A percentile compares a stretch with the other conserved stretches of the same genome.
phyloP scores from a whole-genome alignment of 1,284 basidiomycete genomes.

The Cryptococcus depauperatus region DNA sequence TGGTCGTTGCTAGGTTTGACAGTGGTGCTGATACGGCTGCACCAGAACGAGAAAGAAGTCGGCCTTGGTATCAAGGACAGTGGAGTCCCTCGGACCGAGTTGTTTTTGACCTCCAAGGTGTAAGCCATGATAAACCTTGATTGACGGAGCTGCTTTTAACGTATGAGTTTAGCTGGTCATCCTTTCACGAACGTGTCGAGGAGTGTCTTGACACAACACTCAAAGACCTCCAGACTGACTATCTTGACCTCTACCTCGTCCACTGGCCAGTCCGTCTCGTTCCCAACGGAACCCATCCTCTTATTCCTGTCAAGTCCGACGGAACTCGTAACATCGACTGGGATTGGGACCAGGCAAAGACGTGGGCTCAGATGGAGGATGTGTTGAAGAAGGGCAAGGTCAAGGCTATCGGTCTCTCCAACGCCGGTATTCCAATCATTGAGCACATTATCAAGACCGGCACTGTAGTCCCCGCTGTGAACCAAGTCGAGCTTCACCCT shows the following conservation, averaged over 20 bases:
- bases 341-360: conserved; percentile 59
- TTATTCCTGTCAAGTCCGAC: conserved; percentile 59
- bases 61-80: conserved; percentile 70
- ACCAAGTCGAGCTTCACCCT: conserved; percentile 65
- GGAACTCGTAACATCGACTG: conserved; percentile 61
- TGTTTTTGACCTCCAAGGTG: conserved; percentile 60
- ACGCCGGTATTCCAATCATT: conserved; percentile 39
- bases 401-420: conserved; percentile 61
- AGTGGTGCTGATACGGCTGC: not conserved
- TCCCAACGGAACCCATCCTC: conserved; percentile 50
- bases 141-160: conserved; percentile 5
- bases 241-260: conserved; percentile 74
- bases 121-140: conserved; percentile 40
- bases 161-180: conserved; percentile 54
- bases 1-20: not conserved
- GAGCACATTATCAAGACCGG: conserved; percentile 51
- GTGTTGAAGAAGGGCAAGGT: conserved; percentile 60
- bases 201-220: conserved; percentile 62
- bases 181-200: conserved; percentile 60
- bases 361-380: conserved; percentile 76
- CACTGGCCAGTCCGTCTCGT: conserved; percentile 77
- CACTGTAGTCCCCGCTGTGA: conserved; percentile 58
- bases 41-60: conserved; percentile 70
- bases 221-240: conserved; percentile 60
- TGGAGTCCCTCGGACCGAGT: conserved; percentile 66